Evolutionary conservation across 1,284 basidiomycete genomes (phyloP).

Genomic region (Malassezia equina): DNA sequence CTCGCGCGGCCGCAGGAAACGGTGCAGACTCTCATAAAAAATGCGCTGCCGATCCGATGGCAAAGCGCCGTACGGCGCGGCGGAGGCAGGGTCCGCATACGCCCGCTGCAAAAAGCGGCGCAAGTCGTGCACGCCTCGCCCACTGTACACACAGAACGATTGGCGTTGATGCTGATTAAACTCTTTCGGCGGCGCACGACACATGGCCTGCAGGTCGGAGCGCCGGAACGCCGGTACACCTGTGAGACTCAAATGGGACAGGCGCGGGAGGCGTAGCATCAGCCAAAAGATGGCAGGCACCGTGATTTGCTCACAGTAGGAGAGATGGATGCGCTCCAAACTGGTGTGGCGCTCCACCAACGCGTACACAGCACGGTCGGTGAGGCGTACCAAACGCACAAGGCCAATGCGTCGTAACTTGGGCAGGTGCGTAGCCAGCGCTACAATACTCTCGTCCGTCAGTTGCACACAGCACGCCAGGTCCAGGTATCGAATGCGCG

Average conservation of each 20-base stretch:
- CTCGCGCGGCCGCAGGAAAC: conserved; percentile 1
- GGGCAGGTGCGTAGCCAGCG: conserved; percentile 69
- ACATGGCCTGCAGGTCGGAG: conserved; percentile 76
- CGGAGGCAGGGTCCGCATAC: conserved; percentile 26
- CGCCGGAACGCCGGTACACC: conserved; percentile 86
- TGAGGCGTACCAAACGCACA: conserved; percentile 79
- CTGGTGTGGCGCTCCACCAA: conserved; percentile 62
- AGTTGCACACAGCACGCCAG: conserved; percentile 86
- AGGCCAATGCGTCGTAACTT: conserved; percentile 90
- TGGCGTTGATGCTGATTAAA: conserved; percentile 81
- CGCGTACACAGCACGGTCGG: conserved; percentile 81
- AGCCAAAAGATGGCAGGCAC: conserved; percentile 84
- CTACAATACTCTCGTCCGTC: conserved; percentile 87
- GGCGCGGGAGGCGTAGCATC: conserved; percentile 70
- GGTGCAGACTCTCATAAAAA: background rate
- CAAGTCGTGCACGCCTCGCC: conserved; percentile 74
- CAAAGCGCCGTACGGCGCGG: conserved; percentile 25
- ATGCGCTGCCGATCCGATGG: conserved; percentile 15
- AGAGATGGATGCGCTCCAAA: conserved; percentile 88
- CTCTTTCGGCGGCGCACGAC: conserved; percentile 77
- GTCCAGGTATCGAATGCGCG: conserved; percentile 88
- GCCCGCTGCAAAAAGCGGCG: conserved; percentile 54
- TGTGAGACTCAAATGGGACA: conserved; percentile 90
- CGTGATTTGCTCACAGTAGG: conserved; percentile 90
- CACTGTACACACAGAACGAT: conserved; percentile 96